Percentiles rank a stretch among this genome's conserved stretches.
phyloP scores from a whole-genome alignment of 345 rosid genomes.

The Hevea brasiliensis region DNA sequence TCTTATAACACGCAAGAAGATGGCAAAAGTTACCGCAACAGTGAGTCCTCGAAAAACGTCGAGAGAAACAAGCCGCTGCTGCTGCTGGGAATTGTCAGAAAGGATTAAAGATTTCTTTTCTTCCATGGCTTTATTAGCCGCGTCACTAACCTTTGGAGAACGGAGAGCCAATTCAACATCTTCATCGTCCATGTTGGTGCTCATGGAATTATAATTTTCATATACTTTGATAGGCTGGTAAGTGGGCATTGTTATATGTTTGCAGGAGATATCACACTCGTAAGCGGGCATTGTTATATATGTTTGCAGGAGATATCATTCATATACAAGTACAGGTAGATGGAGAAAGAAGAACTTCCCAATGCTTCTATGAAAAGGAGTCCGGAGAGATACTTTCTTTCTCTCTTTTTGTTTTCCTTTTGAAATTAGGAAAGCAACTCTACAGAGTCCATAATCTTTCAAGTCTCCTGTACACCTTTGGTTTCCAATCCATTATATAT shows the following conservation, averaged over 20 bases:
- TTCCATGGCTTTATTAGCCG: not conserved
- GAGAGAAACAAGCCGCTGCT: constrained; percentile 52
- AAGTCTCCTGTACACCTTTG: not conserved
- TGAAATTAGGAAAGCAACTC: not conserved
- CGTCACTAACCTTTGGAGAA: constrained; percentile 6
- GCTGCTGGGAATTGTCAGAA: constrained; percentile 14
- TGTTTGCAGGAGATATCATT: too few species aligned
- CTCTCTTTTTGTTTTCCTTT: not conserved
- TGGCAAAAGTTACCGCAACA: constrained; percentile 56
- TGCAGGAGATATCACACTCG: too few species aligned
- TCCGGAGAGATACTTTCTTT: not conserved
- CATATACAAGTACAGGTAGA: too few species aligned
- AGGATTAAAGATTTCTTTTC: constrained; percentile 16
- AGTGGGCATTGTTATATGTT: constrained; percentile 8
- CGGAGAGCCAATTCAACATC: constrained; percentile 37
- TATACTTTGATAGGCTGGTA: constrained; percentile 29
- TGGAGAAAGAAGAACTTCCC: not conserved
- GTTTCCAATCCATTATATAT: not conserved
- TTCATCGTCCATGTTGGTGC: not conserved
- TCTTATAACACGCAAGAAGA: too few species aligned
- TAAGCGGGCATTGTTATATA: too few species aligned
- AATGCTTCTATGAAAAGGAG: not conserved
- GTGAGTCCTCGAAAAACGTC: constrained; percentile 80
- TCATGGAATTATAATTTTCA: not conserved
- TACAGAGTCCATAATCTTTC: not conserved